Evolutionary conservation across 2,329 filamentous ascomycete genomes (phyloP).

Genomic region (Colletotrichum orbiculare): DNA sequence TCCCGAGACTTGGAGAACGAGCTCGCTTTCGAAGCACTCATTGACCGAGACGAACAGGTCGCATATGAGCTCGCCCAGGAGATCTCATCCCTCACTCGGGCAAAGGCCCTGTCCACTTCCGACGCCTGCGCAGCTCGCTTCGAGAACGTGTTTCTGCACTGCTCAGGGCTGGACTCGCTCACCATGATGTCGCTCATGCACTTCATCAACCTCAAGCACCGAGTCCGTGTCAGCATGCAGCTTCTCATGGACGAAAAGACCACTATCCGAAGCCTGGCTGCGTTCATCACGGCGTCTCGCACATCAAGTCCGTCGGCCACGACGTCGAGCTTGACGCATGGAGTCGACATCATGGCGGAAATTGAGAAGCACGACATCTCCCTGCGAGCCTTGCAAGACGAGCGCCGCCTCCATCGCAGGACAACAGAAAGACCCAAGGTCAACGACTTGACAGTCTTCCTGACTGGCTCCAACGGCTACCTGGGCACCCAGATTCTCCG

Average conservation of each 20-base stretch:
- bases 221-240: slow-evolving; percentile 22
- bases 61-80: slow-evolving; percentile 22
- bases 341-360: too few species aligned
- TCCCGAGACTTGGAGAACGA: neutral
- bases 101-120: neutral
- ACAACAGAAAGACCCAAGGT: neutral
- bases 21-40: neutral
- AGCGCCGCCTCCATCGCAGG: too few species aligned
- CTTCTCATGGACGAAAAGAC: slow-evolving; percentile 26
- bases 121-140: neutral
- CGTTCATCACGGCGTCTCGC: neutral
- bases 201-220: slow-evolving; percentile 12
- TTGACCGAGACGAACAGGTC: neutral
- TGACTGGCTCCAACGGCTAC: slow-evolving; percentile 24
- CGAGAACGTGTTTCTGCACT: neutral
- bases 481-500: slow-evolving; percentile 26
- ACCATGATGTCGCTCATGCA: slow-evolving; percentile 35
- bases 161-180: slow-evolving; percentile 27
- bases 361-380: too few species aligned
- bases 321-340: too few species aligned
- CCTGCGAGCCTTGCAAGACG: too few species aligned
- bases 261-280: slow-evolving; percentile 16
- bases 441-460: slow-evolving; percentile 3
- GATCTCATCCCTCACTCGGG: neutral
- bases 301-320: too few species aligned